Base-by-base conservation (phyloP, 257 asterid species). In the Solanum megistacrolobum region DNA sequence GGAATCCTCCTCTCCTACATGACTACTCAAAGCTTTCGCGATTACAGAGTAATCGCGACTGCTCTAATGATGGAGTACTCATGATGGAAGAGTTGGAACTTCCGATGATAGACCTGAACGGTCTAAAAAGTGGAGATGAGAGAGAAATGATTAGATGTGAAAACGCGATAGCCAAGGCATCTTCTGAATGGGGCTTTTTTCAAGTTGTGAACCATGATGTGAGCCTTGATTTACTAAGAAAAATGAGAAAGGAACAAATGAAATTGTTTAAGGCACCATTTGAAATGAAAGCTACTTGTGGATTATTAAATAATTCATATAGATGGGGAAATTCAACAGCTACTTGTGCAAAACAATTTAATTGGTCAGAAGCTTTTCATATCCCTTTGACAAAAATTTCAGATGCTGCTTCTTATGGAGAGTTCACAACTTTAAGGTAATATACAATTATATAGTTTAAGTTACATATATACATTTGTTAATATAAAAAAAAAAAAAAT, bases 311-410 rank as follows among this genome's bases (percentile, higher is more conserved):
- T 83, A 91, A 91, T 76, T 95, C 98, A 6, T 95, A 95, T 84
- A 91, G 95, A 87, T 95, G 97, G 96, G 98, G 98, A 13, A 90
- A 83, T n/a, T 92, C 95, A 0, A 87, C 91, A 0, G 96, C 97
- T 5, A 88, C 87, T 18, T 86, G 95, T 8, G 92, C 95, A 1
- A 73, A 91, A 9, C 88, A 93, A 87, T 95, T 95, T 87, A 93
- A 96, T 2, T 95, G 98, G 98, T 92, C 94, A 12, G 98, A 95
- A 87, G 97, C 97, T 5, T 95, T 93, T 76, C 98, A 95, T 74
- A 87, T 94, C 10, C 95, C 97, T 0, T 92, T 94, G 52, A 87
- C 91, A 4, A 93, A 89, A 91, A 91, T 94, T 43, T 91, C 93
- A 12, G 93, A 93, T 18, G 90, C 86, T 72, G 29, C 89, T 84